Evolutionary conservation across 2,329 filamentous ascomycete species (phyloP), one percentile per base, ranked within the genome.

Genomic region (Alternaria sp.): DNA sequence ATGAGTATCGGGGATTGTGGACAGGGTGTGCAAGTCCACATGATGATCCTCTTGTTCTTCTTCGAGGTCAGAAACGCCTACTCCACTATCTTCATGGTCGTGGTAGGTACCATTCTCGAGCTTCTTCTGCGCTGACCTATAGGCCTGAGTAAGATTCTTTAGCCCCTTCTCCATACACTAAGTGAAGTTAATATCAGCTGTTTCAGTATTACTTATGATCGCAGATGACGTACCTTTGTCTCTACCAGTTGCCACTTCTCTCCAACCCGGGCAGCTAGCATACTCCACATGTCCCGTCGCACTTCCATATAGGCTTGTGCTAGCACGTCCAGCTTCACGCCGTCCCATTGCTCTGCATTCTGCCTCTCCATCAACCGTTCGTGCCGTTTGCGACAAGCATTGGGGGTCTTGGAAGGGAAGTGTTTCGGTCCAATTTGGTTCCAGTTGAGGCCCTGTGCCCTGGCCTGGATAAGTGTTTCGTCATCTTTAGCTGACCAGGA

Each of bases 301-400:
- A 91, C 86, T 63, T 85, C 85, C 86, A 93, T 92, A 80, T 97
- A 97, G 74, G 91, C 90, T 75, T 87, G 87, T 38, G 92, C 91
- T 41, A 97, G 82, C 10, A 85, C 84, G 75, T 94, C 91, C 25
- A 94, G 83, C 81, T 92, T 92, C 67, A 89, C 83, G 20, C 86
- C 86, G 71, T 94, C 91, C 90, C 92, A 95, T 72, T 94, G 90
- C 70, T 92, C 90, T 49, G 89, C 87, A 59, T 89, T 88, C 74
- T 83, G 74, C 67, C 90, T 88, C 80, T 94, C 91, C 84, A 94
- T 89, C 67, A 97, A 82, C 41, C 93, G 86, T 80, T 97, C 93
- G 72, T 96, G 92, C 57, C 93, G 88, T 81, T 97, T 97, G 66
- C 93, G 91, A 80, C 93, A 97, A 18, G 93, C 93, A 76, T 95